Conservation (phyloP, 768 basidiomycete species). For the Auricularia sp. region DNA sequence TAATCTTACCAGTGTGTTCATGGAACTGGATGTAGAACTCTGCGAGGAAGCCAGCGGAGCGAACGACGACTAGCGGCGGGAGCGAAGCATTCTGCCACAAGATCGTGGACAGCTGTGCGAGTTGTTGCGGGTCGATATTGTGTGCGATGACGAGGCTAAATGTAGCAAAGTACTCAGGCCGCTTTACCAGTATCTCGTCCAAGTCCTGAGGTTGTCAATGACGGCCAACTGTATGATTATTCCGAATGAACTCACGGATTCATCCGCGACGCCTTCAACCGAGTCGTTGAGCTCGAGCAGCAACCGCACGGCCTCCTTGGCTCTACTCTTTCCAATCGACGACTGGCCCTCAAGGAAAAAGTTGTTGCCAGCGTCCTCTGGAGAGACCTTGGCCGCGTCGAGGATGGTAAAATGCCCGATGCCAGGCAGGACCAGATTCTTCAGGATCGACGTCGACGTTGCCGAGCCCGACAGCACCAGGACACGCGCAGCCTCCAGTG, state of each 20-base stretch:
- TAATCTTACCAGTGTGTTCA: constrained; percentile 61
- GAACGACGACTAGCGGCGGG: constrained; percentile 66
- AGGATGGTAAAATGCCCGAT: constrained; percentile 93
- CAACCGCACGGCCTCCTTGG: constrained; percentile 66
- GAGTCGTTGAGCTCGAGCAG: constrained; percentile 82
- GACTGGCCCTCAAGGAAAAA: constrained; percentile 78
- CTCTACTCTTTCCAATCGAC: constrained; percentile 74
- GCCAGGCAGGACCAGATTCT: constrained; percentile 95
- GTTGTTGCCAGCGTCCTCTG: constrained; percentile 86
- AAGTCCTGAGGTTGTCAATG: constrained; percentile 39
- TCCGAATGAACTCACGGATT: constrained; percentile 24
- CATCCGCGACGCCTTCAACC: constrained; percentile 62
- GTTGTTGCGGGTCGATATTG: constrained; percentile 51
- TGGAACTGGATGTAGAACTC: constrained; percentile 83
- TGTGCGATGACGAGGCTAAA: constrained; percentile 81
- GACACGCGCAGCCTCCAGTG: constrained; percentile 75
- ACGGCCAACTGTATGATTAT: background rate
- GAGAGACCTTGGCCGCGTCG: constrained; percentile 49
- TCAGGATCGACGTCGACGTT: constrained; percentile 80
- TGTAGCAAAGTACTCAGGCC: constrained; percentile 44
- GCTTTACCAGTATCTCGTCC: constrained; percentile 44
- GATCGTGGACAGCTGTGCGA: constrained; percentile 50
- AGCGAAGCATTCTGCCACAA: constrained; percentile 56
- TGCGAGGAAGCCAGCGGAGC: constrained; percentile 83
- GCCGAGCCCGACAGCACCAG: constrained; percentile 75